These are phyloP conservation scores for Craterostigma plantagineum DNA, from an alignment of 257 asterid genomes.

Conservation along the genomic window DNA sequence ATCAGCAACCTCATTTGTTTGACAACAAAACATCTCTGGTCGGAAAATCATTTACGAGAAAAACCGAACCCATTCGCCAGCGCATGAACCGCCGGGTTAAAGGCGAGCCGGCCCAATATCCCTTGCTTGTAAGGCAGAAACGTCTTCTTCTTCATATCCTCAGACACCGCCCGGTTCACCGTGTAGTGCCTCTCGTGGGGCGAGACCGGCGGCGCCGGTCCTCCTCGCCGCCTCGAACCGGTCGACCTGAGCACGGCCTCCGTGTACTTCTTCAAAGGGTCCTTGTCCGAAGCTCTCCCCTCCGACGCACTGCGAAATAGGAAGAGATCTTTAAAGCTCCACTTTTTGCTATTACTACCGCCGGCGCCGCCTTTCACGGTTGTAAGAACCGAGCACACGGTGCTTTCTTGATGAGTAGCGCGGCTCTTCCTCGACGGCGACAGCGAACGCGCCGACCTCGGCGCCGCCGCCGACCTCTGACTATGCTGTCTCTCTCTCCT, in stretches of 20 bases:
- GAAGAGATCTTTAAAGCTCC: conserved; percentile 27
- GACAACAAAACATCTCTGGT: too few relatives aligned
- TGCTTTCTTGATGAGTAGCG: not conserved
- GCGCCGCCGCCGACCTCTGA: conserved; percentile 16
- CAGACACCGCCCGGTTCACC: conserved; percentile 40
- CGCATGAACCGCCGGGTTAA: conserved; percentile 40
- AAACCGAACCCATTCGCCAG: conserved; percentile 51
- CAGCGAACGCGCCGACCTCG: conserved; percentile 44
- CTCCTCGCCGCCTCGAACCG: conserved; percentile 15
- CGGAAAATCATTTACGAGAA: conserved; percentile 16
- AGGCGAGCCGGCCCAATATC: conserved; percentile 34
- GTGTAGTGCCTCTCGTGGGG: conserved; percentile 58
- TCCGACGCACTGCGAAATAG: conserved; percentile 35
- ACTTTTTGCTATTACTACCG: conserved; percentile 21
- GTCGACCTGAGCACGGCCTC: conserved; percentile 12
- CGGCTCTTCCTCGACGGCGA: conserved; percentile 19
- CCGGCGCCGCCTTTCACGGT: conserved; percentile 10
- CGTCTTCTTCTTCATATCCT: conserved; percentile 52
- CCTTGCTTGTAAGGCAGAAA: conserved; percentile 66
- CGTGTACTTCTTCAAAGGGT: conserved; percentile 26
- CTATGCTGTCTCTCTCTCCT: conserved; percentile 23
- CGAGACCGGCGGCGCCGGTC: conserved; percentile 14
- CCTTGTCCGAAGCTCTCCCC: conserved; percentile 27
- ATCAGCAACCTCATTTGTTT: too few relatives aligned
- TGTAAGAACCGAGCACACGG: conserved; percentile 2